Evolutionary conservation across 2,329 filamentous ascomycete genomes (phyloP), one percentile per base, ranked within the genome.

Genomic region (Fusarium succisae): DNA sequence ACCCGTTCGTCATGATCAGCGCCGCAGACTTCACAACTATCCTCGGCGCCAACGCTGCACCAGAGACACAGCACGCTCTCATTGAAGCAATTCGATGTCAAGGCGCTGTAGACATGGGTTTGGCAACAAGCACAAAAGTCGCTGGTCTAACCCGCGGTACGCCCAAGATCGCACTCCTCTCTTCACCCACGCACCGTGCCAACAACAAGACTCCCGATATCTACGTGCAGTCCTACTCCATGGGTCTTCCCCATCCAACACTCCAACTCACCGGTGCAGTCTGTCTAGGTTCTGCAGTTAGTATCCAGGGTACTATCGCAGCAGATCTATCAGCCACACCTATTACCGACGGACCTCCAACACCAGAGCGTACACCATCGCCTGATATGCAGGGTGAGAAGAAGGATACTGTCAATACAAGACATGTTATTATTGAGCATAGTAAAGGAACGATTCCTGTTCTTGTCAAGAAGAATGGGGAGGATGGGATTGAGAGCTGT

Each of bases 151-250:
- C 77, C 3, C 74, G 80, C 37, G 81, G 82, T 1, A 83, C 81
- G 4, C 90, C 91, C 0, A 91, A 92, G 77, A 87, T 91, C 22
- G 87, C 88, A 11, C 79, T 91, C 5, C 83, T 91, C 5, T 86
- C 41, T 4, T 53, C 69, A 24, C 69, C 70, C 1, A 41, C 37
- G 4, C 56, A 51, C 35, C 43, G 37, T 1, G 47, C 17, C 11
- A 35, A 54, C 6, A 14, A 11, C 11, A 57, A 70, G 26, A 38
- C 39, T 6, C 68, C 80, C 4, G 84, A 87, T 76, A 80, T 88
- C 8, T 76, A 82, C 8, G 86, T 85, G 7, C 80, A 83, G 24
- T 84, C 87, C 0, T 84, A 87, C 58, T 87, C 85, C 1, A 87
- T 88, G 74, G 86, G 86, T 12, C 83, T 85, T 61, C 85, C 85